phyloP scores from a whole-genome alignment of 2,329 filamentous ascomycete genomes.

The Neonectria punicea region DNA sequence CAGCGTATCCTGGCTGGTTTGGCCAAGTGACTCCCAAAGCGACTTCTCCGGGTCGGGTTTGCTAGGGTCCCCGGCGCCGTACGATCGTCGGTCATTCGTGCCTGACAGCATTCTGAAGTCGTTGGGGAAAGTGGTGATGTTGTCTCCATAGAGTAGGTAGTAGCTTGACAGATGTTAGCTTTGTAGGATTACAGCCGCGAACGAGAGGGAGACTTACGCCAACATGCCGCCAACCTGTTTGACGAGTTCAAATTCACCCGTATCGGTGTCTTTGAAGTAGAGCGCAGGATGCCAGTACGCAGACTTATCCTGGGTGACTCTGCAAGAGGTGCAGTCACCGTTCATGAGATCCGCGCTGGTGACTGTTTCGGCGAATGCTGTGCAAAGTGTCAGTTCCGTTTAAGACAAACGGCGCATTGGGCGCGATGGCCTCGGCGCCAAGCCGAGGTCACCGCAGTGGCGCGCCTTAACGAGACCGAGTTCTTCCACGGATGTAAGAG shows the following conservation, averaged over 20 bases:
- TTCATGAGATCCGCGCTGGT: slow-evolving; percentile 65
- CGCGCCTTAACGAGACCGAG: background rate
- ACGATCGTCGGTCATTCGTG: slow-evolving; percentile 73
- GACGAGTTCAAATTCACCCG: slow-evolving; percentile 75
- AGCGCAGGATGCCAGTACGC: slow-evolving; percentile 85
- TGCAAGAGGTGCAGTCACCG: slow-evolving; percentile 82
- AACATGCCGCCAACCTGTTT: slow-evolving; percentile 84
- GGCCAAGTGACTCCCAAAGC: slow-evolving; percentile 71
- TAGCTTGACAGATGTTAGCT: slow-evolving; percentile 65
- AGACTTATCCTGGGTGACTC: slow-evolving; percentile 84
- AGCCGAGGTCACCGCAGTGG: background rate
- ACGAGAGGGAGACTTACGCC: slow-evolving; percentile 68
- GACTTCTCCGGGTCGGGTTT: slow-evolving; percentile 74
- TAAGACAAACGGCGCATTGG: background rate
- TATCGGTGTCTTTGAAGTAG: slow-evolving; percentile 76
- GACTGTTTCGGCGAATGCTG: slow-evolving; percentile 73
- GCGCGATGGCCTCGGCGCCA: background rate
- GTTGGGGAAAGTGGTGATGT: slow-evolving; percentile 77
- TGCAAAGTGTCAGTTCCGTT: slow-evolving; percentile 30
- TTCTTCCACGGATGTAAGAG: background rate
- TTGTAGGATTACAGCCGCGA: background rate
- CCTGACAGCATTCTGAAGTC: slow-evolving; percentile 88
- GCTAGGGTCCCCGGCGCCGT: slow-evolving; percentile 74
- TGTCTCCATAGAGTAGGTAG: slow-evolving; percentile 78
- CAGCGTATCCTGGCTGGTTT: slow-evolving; percentile 74